Percentiles rank a stretch among this genome's conserved stretches.
Evolutionary conservation across 2,329 filamentous ascomycete genomes (phyloP).

Genomic region (Beauveria varroae): DNA sequence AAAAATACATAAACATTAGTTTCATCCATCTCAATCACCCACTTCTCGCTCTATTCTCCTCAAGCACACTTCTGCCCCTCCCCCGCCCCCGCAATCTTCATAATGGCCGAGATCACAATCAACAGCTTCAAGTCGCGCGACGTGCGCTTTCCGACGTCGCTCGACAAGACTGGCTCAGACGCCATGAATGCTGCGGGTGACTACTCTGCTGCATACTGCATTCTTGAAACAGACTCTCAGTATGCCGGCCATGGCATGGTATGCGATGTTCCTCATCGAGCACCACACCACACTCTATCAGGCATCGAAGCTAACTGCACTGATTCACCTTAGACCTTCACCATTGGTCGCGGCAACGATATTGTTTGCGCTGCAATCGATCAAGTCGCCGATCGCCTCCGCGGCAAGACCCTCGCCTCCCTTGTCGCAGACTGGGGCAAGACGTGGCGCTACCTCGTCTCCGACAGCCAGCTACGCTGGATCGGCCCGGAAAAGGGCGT

Average conservation of each 20-base stretch:
- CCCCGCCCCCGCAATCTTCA: neutral
- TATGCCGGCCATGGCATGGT: conserved; percentile 75
- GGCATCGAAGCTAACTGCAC: neutral
- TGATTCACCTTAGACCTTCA: conserved; percentile 45
- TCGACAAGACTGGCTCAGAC: conserved; percentile 94
- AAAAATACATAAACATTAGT: neutral
- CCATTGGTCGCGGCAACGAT: conserved; percentile 84
- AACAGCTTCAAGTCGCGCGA: conserved; percentile 65
- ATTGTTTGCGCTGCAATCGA: conserved; percentile 81
- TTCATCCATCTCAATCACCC: neutral
- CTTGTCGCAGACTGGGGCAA: conserved; percentile 76
- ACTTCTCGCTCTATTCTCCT: neutral
- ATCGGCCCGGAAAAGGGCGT: conserved; percentile 92
- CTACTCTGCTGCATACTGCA: conserved; percentile 92
- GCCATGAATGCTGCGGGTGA: conserved; percentile 93
- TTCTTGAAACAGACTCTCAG: conserved; percentile 70
- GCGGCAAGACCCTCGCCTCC: conserved; percentile 66
- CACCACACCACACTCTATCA: conserved; percentile 2
- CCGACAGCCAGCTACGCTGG: conserved; percentile 85
- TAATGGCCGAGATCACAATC: conserved; percentile 53
- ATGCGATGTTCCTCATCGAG: conserved; percentile 6
- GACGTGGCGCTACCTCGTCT: conserved; percentile 88
- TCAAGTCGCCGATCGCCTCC: conserved; percentile 68
- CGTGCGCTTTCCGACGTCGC: conserved; percentile 80
- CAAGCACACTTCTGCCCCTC: neutral